Evolutionary conservation across 2,329 filamentous ascomycete species (phyloP), one percentile per base, ranked within the genome.

Genomic region (Clonostachys sp.): DNA sequence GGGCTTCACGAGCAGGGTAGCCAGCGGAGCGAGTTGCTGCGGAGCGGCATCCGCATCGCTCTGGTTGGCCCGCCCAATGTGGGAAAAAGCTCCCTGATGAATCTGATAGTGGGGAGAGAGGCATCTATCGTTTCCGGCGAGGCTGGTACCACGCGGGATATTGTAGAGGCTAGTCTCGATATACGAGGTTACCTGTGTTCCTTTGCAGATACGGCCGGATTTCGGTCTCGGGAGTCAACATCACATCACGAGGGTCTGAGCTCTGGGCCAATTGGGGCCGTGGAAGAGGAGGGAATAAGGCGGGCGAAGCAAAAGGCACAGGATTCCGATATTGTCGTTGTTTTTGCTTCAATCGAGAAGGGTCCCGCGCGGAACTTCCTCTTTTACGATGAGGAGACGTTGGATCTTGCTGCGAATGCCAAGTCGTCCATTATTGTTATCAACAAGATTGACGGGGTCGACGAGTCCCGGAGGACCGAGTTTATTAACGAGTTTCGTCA

Each of bases 121-220:
- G 94, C 94, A 3, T 95, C 91, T 5, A 99, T 99, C 57, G 94
- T 99, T 8, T 96, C 91, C 41, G 78, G 83, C 1, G 91, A 97
- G 68, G 91, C 91, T 38, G 94, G 94, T 0, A 99, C 94, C 1
- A 99, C 94, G 7, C 74, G 94, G 50, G 94, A 99, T 68, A 85
- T 99, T 45, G 86, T 99, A 12, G 94, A 99, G 69, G 88, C 94
- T 1, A 87, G 87, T 30, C 77, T 99, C 24, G 94, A 99, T 67
- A 76, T 99, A 43, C 83, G 85, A 1, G 94, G 94, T 0, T 99
- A 88, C 70, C 82, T 95, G 44, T 95, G 91, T 65, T 89, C 88
- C n/a, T 85, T 99, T 60, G 91, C 92, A 14, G 94, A 99, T 68
- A 97, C 94, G 58, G 94, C 94, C 17, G 94, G 94, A 1, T 81